A percentile compares a stretch with the other conserved stretches of the same genome.
Conservation (phyloP, 495 filamentous ascomycete genomes). For the Neurospora sp. region DNA sequence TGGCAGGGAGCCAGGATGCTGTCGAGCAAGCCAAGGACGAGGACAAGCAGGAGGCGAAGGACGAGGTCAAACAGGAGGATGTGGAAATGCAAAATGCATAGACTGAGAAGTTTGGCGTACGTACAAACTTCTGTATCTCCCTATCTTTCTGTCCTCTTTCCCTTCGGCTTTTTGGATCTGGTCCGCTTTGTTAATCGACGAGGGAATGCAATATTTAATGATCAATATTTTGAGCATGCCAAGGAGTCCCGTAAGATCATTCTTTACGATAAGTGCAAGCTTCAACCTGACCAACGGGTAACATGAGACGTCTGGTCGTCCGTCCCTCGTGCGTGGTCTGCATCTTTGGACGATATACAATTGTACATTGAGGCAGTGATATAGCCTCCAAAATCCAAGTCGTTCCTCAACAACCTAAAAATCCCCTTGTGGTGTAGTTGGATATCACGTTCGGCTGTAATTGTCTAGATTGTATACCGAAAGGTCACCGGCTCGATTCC, state of each 20-base stretch:
- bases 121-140: not conserved
- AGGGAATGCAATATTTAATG: not conserved
- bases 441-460: not conserved
- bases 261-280: too few species aligned
- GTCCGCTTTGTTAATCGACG: not conserved
- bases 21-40: slow-evolving; percentile 30
- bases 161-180: not conserved
- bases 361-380: not conserved
- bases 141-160: not conserved
- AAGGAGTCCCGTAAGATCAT: not conserved
- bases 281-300: not conserved
- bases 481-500: not conserved
- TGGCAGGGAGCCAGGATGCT: not conserved
- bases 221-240: not conserved
- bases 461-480: not conserved
- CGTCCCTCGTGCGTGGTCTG: not conserved
- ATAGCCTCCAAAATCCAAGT: not conserved
- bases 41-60: slow-evolving; percentile 21
- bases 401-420: not conserved
- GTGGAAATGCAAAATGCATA: slow-evolving; percentile 26
- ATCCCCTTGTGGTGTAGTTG: not conserved
- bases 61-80: slow-evolving; percentile 18
- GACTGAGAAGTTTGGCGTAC: not conserved
- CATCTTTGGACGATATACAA: not conserved
- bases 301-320: not conserved